phyloP scores from a whole-genome alignment of 192 early-diverging fungal species.

The Neocallimastix lanati region DNA sequence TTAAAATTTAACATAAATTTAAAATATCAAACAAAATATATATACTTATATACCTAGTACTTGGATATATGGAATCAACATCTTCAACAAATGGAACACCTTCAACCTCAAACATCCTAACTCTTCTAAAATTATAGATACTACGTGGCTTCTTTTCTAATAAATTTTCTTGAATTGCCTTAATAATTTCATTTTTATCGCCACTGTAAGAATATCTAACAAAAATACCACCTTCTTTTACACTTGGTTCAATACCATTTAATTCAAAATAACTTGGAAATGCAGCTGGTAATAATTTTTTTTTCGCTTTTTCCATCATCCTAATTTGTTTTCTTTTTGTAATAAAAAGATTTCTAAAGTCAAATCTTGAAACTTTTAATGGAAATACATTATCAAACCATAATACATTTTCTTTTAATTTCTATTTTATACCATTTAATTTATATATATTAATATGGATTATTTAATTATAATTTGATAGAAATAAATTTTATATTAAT shows the following conservation, averaged over 20 bases:
- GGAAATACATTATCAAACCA: not conserved
- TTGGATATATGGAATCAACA: not conserved
- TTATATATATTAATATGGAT: no score
- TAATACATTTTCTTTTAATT: not conserved
- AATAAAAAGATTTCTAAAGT: not conserved
- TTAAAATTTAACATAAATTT: no score
- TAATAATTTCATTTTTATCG: not conserved
- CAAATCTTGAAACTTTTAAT: not conserved
- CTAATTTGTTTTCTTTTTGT: not conserved
- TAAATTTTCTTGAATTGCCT: not conserved
- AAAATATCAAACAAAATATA: no score
- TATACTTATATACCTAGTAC: not conserved
- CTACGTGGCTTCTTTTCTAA: not conserved
- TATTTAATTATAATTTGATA: no score
- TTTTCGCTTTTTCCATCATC: not conserved
- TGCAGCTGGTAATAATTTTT: not conserved
- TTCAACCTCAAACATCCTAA: not conserved
- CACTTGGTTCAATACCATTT: not conserved
- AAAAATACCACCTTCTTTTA: not conserved
- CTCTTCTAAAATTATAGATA: not conserved
- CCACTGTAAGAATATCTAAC: not conserved
- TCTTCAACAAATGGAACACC: not conserved
- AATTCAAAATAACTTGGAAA: not conserved
- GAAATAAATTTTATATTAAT: no score
- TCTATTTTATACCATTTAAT: no score